Evolutionary conservation across 2,329 filamentous ascomycete genomes (phyloP), one percentile per base, ranked within the genome.

Genomic region (Triangularia verruculosa): DNA sequence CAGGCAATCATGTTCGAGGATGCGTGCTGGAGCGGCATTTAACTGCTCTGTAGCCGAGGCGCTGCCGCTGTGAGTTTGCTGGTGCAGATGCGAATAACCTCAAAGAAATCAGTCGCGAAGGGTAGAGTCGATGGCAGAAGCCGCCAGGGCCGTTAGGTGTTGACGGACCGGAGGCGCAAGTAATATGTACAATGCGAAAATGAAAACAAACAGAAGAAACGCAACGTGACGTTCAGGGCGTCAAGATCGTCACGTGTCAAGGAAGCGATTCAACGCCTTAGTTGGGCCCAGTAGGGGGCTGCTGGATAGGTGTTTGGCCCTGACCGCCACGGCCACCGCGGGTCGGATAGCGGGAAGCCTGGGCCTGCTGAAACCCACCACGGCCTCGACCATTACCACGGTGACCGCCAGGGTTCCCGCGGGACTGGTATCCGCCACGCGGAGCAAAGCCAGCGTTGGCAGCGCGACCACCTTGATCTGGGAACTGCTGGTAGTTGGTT

Each of bases 391-490:
- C 39, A 27, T 15, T 13, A 25, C 75, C 76, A n/a, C 75, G 71
- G 47, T 74, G 75, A 59, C 71, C 73, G 28, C 62, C 76, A 61
- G 71, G 68, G 64, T 63, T 73, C 57, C 75, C 76, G 30, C 77
- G 74, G 53, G 77, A 74, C 67, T 78, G 76, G 66, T 77, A 78
- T 56, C 75, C 78, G 60, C 77, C 76, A 52, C 76, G 76, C 4
- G 64, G 28, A n/a, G 61, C 65, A 6, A 62, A 43, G n/a, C 74
- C 74, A 63, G 78, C 79, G 54, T 47, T 47, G 39, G 39, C 20
- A 8, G 39, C 39, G 6, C 39, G 39, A 9, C 39, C 39, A 17
- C 5, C 39, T 20, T 47, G 39, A 17, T 47, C 39, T 7, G 39
- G 39, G 39, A 47, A 47, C 39, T 47, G 39, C 39, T 47, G 39